Base-by-base conservation (phyloP, 163 green algal genomes). In the Trebouxia gelatinosa region DNA sequence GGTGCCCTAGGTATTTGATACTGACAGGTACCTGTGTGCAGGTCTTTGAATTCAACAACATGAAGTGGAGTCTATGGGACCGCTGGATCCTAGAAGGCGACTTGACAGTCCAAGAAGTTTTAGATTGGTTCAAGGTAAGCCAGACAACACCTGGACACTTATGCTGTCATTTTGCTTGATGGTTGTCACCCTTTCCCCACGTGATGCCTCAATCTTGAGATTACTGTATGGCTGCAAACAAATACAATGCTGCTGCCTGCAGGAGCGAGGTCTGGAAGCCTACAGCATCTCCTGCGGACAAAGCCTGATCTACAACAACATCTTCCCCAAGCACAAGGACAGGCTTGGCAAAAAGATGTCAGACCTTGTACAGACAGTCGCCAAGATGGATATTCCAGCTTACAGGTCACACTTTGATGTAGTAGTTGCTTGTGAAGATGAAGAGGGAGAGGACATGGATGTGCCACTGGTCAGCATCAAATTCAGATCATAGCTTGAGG, bases 241-340 rank as follows among this genome's bases (percentile, higher is more conserved):
- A n/a, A n/a, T n/a, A n/a, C 57, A 66, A 29, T 37, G 2, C 57
- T 66, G 57, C n/a, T 17, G 4, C 26, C 59, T 67, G 81, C 76
- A 85, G 81, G 72, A 34, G 51, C 81, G 78, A 31, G 66, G 70
- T 16, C 81, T 98, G 74, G 86, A 86, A 38, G 92, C 91, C 2
- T 98, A 98, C 88, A 92, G 85, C 83, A 98, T 99, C 77, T 97
- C 90, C 28, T 97, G 89, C 62, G 96, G 96, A 16, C 87, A 93
- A 61, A 86, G 84, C 23, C 89, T 99, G 74, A 81, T 99, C 39
- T 99, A 98, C 87, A 99, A 98, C 90, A 95, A 94, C 86, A 94
- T 99, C 81, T 99, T 99, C 87, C 94, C 95, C 46, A 97, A 95
- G 82, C 96, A 99, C 90, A 94, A 93, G 74, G 94, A 98, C 80